A percentile compares a stretch with the other conserved stretches of the same genome.
Conservation (phyloP, 306 rosid species). For the Hippophae rhamnoides region DNA sequence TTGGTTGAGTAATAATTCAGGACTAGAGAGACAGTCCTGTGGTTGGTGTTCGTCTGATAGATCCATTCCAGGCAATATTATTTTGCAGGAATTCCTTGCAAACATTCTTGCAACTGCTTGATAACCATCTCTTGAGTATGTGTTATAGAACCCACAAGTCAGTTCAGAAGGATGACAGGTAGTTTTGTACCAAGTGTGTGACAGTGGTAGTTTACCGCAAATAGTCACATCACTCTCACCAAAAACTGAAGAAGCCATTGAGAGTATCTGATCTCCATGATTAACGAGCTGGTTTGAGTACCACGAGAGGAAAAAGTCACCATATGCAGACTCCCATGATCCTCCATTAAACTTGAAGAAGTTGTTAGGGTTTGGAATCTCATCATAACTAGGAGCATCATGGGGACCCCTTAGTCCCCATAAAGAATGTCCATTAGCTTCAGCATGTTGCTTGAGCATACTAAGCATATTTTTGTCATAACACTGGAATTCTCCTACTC, state of each 20-base stretch:
- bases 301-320: constrained; percentile 92
- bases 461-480: constrained; percentile 74
- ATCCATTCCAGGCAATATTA: constrained; percentile 82
- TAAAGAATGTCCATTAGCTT: constrained; percentile 56
- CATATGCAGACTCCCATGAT: constrained; percentile 83
- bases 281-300: constrained; percentile 66
- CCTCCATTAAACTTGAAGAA: constrained; percentile 67
- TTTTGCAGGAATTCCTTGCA: constrained; percentile 59
- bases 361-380: constrained; percentile 30
- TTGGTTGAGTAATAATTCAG: constrained; percentile 55
- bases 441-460: constrained; percentile 65
- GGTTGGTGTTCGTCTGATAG: constrained; percentile 56
- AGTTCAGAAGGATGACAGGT: constrained; percentile 68
- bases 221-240: constrained; percentile 33
- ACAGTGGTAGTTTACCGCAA: constrained; percentile 57
- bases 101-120: constrained; percentile 53
- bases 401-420: constrained; percentile 99
- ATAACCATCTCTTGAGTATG: constrained; percentile 54
- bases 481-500: constrained; percentile 88
- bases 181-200: constrained; percentile 76
- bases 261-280: constrained; percentile 64
- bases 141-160: constrained; percentile 79
- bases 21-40: constrained; percentile 46
- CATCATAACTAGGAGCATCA: constrained; percentile 55
- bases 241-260: constrained; percentile 50